phyloP scores from a whole-genome alignment of 257 asterid genomes.

The Solanum habrochaites region DNA sequence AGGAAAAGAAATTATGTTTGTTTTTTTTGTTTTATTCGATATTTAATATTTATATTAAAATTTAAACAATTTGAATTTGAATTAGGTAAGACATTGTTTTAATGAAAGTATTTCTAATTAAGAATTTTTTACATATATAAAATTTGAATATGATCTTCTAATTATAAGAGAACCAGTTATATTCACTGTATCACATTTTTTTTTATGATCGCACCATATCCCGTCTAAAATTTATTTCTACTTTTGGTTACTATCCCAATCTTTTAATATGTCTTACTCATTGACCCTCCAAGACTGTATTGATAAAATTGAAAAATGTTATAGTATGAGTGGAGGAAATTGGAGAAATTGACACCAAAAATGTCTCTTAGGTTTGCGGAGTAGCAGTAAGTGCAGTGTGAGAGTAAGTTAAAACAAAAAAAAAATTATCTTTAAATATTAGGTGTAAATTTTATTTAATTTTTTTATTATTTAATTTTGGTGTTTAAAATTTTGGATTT shows the following conservation, averaged over 20 bases:
- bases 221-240: conserved; percentile 1
- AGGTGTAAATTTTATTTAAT: background rate
- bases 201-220: background rate
- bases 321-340: background rate
- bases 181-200: too few species aligned
- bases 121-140: too few species aligned
- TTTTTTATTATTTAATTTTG: too few species aligned
- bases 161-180: too few species aligned
- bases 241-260: background rate
- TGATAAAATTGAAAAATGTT: background rate
- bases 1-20: too few species aligned
- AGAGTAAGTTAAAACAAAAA: background rate
- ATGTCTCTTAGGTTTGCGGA: background rate
- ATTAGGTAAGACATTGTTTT: too few species aligned
- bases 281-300: background rate
- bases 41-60: too few species aligned
- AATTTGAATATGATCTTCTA: rapidly evolving
- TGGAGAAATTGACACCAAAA: too few species aligned
- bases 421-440: background rate
- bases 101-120: too few species aligned
- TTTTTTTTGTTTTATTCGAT: too few species aligned
- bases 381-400: too few species aligned
- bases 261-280: background rate
- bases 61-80: too few species aligned
- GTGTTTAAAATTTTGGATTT: background rate